Conservation (phyloP, 441 rosid genomes). For the Jatropha podagrica region DNA sequence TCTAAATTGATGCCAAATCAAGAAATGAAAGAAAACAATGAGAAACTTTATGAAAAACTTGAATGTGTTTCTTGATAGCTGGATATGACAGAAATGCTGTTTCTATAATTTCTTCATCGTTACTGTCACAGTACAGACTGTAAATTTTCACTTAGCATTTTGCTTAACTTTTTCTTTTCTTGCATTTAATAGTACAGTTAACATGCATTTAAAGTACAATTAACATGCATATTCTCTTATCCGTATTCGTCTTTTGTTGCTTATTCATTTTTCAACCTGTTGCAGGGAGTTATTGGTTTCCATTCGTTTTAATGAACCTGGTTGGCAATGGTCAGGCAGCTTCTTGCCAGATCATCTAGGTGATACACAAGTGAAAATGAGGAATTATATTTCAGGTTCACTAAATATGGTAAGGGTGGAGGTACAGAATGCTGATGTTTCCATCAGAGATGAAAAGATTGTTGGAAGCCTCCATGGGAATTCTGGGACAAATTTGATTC, state of each 20-base stretch:
- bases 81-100: background rate
- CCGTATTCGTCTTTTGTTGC: background rate
- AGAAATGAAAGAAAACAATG: background rate
- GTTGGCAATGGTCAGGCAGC: constrained; percentile 99
- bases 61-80: background rate
- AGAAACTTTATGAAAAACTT: background rate
- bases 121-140: background rate
- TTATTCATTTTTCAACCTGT: constrained; percentile 26
- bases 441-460: constrained; percentile 72
- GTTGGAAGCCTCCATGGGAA: constrained; percentile 73
- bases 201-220: background rate
- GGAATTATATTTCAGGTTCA: constrained; percentile 73
- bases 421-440: constrained; percentile 89
- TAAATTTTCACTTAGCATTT: background rate
- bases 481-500: constrained; percentile 91
- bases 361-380: constrained; percentile 90
- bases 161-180: background rate
- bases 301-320: constrained; percentile 83
- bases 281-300: constrained; percentile 89
- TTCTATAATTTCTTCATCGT: background rate
- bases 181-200: background rate
- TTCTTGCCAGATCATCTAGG: constrained; percentile 95
- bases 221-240: background rate
- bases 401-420: constrained; percentile 87
- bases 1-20: background rate